phyloP scores from a whole-genome alignment of 2,329 filamentous ascomycete species.

The Calonectria henricotiae region DNA sequence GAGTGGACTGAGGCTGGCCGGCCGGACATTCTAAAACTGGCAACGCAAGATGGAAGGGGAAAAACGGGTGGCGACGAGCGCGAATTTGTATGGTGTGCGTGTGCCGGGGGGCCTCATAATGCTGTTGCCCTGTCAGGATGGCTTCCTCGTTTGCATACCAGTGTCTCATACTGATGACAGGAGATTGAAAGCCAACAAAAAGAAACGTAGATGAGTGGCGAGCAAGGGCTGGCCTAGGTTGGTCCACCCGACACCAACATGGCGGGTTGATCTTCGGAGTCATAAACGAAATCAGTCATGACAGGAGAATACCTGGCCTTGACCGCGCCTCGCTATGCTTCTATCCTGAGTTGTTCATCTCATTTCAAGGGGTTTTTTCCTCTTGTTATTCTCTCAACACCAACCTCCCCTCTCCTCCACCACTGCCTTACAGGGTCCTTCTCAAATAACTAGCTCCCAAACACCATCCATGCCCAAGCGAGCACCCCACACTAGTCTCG shows the following conservation, averaged over 20 bases:
- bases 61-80: neutral
- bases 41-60: conserved; percentile 1
- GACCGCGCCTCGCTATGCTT: conserved; percentile 39
- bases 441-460: conserved; percentile 22
- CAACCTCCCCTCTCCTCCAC: conserved; percentile 36
- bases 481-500: conserved; percentile 42
- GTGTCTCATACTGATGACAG: conserved; percentile 2
- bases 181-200: neutral
- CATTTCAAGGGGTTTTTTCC: conserved; percentile 26
- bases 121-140: conserved; percentile 6
- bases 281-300: conserved; percentile 22
- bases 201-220: neutral
- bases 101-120: neutral
- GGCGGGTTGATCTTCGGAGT: conserved; percentile 5
- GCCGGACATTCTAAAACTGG: neutral
- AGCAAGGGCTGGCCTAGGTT: neutral
- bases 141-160: neutral
- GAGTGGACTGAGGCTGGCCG: neutral
- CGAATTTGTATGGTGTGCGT: neutral
- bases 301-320: neutral
- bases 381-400: conserved; percentile 28
- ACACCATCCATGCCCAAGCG: conserved; percentile 18
- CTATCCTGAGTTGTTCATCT: conserved; percentile 47
- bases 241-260: conserved; percentile 6
- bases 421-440: conserved; percentile 3